Evolutionary conservation across 1,284 basidiomycete species (phyloP).

Genomic region (Schizophyllum commune): DNA sequence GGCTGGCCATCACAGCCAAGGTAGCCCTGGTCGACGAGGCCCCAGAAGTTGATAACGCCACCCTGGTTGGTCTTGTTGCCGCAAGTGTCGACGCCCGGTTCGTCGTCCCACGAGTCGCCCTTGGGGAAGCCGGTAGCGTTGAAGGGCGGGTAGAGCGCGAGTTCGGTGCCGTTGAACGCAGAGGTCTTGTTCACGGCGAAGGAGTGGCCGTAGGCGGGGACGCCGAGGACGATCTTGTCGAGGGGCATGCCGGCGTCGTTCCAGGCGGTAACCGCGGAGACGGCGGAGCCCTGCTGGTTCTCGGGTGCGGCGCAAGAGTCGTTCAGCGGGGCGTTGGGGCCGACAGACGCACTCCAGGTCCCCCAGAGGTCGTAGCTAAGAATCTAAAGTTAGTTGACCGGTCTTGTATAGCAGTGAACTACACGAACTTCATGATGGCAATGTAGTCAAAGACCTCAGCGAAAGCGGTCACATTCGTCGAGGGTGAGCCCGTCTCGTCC

Average conservation of each 20-base stretch:
- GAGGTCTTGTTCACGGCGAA: slow-evolving; percentile 25
- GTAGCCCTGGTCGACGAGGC: slow-evolving; percentile 33
- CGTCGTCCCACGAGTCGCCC: slow-evolving; percentile 40
- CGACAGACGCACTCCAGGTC: slow-evolving; percentile 33
- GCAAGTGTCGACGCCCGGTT: slow-evolving; percentile 31
- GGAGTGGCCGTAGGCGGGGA: slow-evolving; percentile 56
- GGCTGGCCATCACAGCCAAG: slow-evolving; percentile 33
- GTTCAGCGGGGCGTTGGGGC: slow-evolving; percentile 62
- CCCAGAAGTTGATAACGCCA: slow-evolving; percentile 40
- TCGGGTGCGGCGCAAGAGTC: slow-evolving; percentile 50
- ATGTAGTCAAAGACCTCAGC: slow-evolving; percentile 62
- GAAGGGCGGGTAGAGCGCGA: slow-evolving; percentile 36
- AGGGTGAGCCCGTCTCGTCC: slow-evolving; percentile 38
- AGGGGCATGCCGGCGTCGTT: slow-evolving; percentile 57
- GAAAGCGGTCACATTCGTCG: slow-evolving; percentile 51
- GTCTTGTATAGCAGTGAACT: slow-evolving; percentile 8
- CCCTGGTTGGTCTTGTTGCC: slow-evolving; percentile 29
- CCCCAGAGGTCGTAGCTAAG: slow-evolving; percentile 90
- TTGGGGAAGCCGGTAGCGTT: slow-evolving; percentile 26
- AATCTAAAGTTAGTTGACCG: slow-evolving; percentile 50
- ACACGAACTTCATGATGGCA: slow-evolving; percentile 52
- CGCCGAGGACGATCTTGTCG: slow-evolving; percentile 62
- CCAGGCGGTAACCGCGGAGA: slow-evolving; percentile 58
- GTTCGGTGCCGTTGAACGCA: slow-evolving; percentile 22
- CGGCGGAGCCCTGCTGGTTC: slow-evolving; percentile 58